These are phyloP conservation scores for Microthlaspi erraticum DNA, from an alignment of 345 rosid species.

Conservation along the genomic window DNA sequence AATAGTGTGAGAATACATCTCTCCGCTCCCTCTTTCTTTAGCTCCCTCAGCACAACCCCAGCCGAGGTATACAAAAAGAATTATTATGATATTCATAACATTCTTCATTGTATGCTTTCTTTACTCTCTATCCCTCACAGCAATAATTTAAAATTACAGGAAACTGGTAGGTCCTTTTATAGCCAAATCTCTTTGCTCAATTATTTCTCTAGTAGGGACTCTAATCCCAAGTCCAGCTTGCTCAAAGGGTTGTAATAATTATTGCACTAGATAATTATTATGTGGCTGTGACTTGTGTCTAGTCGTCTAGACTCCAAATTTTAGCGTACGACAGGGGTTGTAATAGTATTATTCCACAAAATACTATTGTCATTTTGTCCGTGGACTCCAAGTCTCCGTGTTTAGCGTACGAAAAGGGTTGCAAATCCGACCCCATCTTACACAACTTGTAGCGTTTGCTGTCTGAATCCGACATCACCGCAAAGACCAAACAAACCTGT, in stretches of 20 bases:
- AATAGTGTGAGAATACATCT: slow-evolving; percentile 29
- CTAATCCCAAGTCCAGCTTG: neutral
- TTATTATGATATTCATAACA: slow-evolving; percentile 25
- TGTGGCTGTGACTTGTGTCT: too few species aligned
- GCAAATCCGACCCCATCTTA: too few species aligned
- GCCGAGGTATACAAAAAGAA: slow-evolving; percentile 33
- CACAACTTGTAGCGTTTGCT: too few species aligned
- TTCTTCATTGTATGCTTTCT: neutral
- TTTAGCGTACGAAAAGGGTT: too few species aligned
- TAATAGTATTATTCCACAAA: too few species aligned
- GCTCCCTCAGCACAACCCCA: slow-evolving; percentile 29
- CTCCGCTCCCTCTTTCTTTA: slow-evolving; percentile 28
- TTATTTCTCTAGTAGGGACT: neutral
- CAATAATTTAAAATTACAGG: slow-evolving; percentile 19
- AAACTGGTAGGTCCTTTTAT: slow-evolving; percentile 15
- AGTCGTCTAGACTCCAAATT: too few species aligned
- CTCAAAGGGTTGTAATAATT: neutral
- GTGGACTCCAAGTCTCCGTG: too few species aligned
- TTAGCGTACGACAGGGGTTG: too few species aligned
- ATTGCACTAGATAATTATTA: neutral
- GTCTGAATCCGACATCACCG: too few species aligned
- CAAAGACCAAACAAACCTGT: too few species aligned
- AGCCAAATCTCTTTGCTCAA: neutral
- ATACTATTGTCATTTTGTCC: too few species aligned
- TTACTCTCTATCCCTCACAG: neutral